Conservation (phyloP, 352 stramenopile species). For the Chrysophaeum taylorii region DNA sequence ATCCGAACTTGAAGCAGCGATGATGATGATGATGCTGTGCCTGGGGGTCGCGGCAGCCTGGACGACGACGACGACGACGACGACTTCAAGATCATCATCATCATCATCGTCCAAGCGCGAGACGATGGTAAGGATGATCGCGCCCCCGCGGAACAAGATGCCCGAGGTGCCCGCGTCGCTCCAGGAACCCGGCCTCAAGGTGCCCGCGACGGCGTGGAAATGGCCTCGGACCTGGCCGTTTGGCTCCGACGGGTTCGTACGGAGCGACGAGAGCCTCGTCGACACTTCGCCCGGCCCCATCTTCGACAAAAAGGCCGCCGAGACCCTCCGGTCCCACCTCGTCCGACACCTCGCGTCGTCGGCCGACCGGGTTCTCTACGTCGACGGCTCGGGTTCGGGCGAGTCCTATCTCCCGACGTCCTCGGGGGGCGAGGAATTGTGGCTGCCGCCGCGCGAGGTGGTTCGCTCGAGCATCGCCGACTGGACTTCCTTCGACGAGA, state of each 20-base stretch:
- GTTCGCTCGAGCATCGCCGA: too few relatives aligned
- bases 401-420: neutral
- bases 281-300: neutral
- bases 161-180: neutral
- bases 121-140: too few relatives aligned
- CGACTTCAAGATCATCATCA: too few relatives aligned
- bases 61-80: too few relatives aligned
- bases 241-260: neutral
- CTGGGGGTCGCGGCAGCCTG: too few relatives aligned
- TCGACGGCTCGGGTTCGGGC: neutral
- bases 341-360: neutral
- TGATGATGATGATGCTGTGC: too few relatives aligned
- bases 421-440: neutral
- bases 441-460: neutral
- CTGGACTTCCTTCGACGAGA: too few relatives aligned
- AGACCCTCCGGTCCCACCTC: neutral
- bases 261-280: neutral
- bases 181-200: conserved; percentile 4
- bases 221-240: conserved; percentile 7
- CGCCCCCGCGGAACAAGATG: too few relatives aligned
- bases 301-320: neutral
- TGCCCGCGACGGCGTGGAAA: conserved; percentile 11
- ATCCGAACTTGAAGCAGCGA: too few relatives aligned
- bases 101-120: too few relatives aligned
- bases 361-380: neutral